These are phyloP conservation scores for Trichothecium sympodiale DNA, from an alignment of 2,329 filamentous ascomycete genomes.

Conservation along the genomic window DNA sequence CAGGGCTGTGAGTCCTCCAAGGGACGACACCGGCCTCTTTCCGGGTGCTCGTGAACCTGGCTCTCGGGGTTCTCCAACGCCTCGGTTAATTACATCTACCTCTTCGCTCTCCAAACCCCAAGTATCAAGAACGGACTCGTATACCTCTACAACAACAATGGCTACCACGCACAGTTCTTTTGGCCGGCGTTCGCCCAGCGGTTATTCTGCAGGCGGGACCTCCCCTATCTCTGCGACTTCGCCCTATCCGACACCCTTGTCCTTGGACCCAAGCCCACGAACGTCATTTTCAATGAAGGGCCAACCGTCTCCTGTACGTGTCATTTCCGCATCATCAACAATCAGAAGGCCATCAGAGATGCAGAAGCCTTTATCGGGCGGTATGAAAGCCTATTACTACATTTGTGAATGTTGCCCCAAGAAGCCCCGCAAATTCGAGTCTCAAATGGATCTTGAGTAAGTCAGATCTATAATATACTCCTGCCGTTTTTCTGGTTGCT, in stretches of 20 bases:
- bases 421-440: constrained; percentile 92
- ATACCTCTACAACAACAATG: constrained; percentile 33
- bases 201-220: constrained; percentile 34
- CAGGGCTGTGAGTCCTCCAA: constrained; percentile 42
- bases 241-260: constrained; percentile 36
- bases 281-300: constrained; percentile 29
- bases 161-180: constrained; percentile 32
- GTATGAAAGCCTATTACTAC: constrained; percentile 33
- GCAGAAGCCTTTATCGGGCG: constrained; percentile 26
- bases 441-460: constrained; percentile 72
- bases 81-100: constrained; percentile 34
- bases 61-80: constrained; percentile 40
- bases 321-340: constrained; percentile 33
- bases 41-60: constrained; percentile 33
- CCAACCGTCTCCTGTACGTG: constrained; percentile 20
- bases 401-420: constrained; percentile 95
- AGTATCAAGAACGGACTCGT: constrained; percentile 35
- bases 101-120: constrained; percentile 32
- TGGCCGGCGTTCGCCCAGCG: constrained; percentile 34
- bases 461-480: constrained; percentile 13
- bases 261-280: constrained; percentile 37
- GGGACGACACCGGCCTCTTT: constrained; percentile 32
- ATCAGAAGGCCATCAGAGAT: constrained; percentile 41
- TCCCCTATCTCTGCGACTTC: constrained; percentile 40
- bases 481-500: constrained; percentile 4